Evolutionary conservation across 83 land plant species (phyloP), one percentile per base, ranked within the genome.

Genomic region (Diphasiastrum complanatum): DNA sequence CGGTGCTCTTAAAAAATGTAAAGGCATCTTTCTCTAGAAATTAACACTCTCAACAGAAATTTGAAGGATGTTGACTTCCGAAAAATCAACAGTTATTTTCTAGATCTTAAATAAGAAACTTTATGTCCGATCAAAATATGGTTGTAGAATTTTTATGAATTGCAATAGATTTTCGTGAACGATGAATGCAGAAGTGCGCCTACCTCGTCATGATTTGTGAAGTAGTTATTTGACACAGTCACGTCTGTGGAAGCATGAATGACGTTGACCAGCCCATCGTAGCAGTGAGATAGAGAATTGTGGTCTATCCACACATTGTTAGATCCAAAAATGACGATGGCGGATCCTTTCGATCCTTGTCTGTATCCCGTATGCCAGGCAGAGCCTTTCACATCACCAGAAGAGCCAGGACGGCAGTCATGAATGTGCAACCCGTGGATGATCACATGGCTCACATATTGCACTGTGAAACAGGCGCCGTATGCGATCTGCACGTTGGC

Each of bases 271-370:
- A 87, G 77, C 10, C 92, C 89, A 33, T 87, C 92, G 0, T 27
- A 10, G 66, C 85, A 85, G 28, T 67, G 79, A 1, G 81, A 76
- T 34, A 87, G 58, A 24, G 72, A 64, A 64, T 77, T 71, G 51
- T 87, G 92, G 35, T 87, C 92, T 27, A 87, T 77, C 92, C 92
- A 87, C 2, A 87, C 64, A 30, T 84, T 77, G 63, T 65, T 64
- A n/a, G 76, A 73, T 0, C 81, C 81, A 28, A 81, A 84, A 0
- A 87, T 79, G 32, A 83, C 75, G 20, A 87, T 73, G 3, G 82
- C 88, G 57, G 77, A 80, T 1, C 88, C 88, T 45, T 84, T 82
- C 18, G 82, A 70, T 6, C 58, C 23, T 33, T 69, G 64, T 58
- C 88, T 45, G 68, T 70, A 75, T 2, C 92, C 92, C 47, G 55